Base-by-base conservation (phyloP, 176 grass and related monocot genomes). In the Neostapfia colusana region DNA sequence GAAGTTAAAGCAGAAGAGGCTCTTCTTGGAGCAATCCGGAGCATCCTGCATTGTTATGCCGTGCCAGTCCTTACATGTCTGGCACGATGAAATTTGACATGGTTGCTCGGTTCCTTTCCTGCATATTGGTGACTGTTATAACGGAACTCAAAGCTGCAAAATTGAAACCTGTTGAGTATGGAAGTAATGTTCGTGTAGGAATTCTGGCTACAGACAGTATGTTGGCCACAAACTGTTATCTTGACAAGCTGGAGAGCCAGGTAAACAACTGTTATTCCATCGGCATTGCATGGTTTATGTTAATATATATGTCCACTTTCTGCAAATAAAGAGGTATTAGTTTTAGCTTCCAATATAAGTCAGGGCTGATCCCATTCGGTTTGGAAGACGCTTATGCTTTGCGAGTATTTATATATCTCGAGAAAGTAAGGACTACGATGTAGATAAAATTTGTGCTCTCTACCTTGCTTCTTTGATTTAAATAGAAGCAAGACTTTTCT, bases 11-110 rank as follows among this genome's bases (percentile, higher is more conserved):
- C 63, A 84, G 72, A 82, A 72, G 67, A 83, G 90, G 69, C 39
- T 78, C 17, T 78, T 97, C 42, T 72, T 97, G 74, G 90, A 97
- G 78, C 73, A 77, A 70, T 80, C 82, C 17, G 85, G 90, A 83
- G 88, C 84, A 75, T 66, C 81, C 80, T 97, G 90, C 86, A 87
- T 97, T 85, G 83, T 80, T 42, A 85, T 97, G 86, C 83, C 88
- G 70, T 97, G 93, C 67, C 88, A 93, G 11, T 73, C 54, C 72
- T 82, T 85, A 65, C 90, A 89, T 58, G 78, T 69, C 23, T 97
- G 84, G 86, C 84, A 93, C 55, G 78, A 80, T 39, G 81, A 91
- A 37, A 78, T 97, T 76, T 90, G 85, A 50, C 67, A 84, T 55
- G 90, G 69, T 55, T 89, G 90, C 58, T 86, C 83, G 0, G 81